A percentile compares a stretch with the other conserved stretches of the same genome.
Conservation (phyloP, 495 filamentous ascomycete species). For the Entonaema liquescens region DNA sequence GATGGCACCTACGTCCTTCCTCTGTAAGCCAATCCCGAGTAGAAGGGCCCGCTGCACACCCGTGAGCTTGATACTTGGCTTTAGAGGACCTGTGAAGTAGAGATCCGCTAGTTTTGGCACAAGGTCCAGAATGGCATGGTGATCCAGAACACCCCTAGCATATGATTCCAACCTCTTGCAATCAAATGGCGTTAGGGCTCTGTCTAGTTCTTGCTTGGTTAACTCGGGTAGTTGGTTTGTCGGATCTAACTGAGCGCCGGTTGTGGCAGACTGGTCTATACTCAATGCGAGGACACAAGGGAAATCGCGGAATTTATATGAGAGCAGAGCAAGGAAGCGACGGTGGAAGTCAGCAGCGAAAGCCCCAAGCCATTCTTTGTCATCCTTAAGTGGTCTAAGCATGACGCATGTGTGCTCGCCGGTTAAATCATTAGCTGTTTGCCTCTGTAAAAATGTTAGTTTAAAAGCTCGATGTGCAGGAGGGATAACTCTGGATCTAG, state of each 20-base stretch:
- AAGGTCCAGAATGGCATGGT: conserved; percentile 96
- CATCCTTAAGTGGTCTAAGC: conserved; percentile 78
- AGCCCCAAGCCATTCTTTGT: conserved; percentile 84
- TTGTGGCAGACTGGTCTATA: conserved; percentile 84
- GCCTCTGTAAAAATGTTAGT: conserved; percentile 58
- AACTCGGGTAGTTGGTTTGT: conserved; percentile 61
- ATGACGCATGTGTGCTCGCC: conserved; percentile 99
- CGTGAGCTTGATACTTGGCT: conserved; percentile 69
- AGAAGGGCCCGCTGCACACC: conserved; percentile 86
- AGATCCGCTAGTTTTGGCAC: conserved; percentile 80
- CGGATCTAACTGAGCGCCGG: conserved; percentile 70
- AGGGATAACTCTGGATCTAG: not conserved
- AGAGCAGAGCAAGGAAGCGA: conserved; percentile 85
- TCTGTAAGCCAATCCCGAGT: conserved; percentile 86
- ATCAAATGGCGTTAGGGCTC: conserved; percentile 85
- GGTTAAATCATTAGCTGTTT: conserved; percentile 95
- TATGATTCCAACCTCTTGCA: conserved; percentile 94
- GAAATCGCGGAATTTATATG: conserved; percentile 92
- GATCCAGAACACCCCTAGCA: conserved; percentile 95
- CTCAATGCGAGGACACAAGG: conserved; percentile 81
- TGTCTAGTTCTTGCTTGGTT: conserved; percentile 76
- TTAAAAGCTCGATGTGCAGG: not conserved
- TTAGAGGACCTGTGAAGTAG: conserved; percentile 83
- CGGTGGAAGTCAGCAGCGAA: conserved; percentile 93
- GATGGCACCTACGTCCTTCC: conserved; percentile 81